Conservation (phyloP, 2,329 filamentous ascomycete species). For the Colletotrichum higginsianum region DNA sequence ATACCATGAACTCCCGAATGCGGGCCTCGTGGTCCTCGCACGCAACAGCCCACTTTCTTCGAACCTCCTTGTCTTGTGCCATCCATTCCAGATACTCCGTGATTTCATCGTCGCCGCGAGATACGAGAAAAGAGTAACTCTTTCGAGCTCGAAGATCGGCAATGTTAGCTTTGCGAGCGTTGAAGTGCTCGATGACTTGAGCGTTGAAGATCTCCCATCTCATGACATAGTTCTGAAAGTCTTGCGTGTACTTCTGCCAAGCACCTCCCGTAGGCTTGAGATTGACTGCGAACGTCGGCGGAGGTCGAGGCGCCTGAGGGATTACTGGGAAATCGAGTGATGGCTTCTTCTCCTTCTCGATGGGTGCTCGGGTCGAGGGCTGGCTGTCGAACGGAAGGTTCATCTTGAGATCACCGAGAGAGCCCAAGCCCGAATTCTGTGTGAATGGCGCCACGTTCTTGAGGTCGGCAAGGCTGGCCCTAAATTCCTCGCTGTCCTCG, state of each 20-base stretch:
- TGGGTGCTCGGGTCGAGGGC: slow-evolving; percentile 59
- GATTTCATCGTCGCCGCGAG: slow-evolving; percentile 62
- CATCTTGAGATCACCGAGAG: slow-evolving; percentile 69
- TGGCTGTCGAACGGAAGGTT: slow-evolving; percentile 71
- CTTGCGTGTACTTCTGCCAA: slow-evolving; percentile 67
- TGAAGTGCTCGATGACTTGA: slow-evolving; percentile 70
- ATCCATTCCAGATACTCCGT: slow-evolving; percentile 72
- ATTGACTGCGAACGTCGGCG: slow-evolving; percentile 58
- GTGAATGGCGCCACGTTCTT: slow-evolving; percentile 70
- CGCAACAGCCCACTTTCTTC: slow-evolving; percentile 72
- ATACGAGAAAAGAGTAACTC: slow-evolving; percentile 62
- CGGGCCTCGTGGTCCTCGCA: slow-evolving; percentile 72
- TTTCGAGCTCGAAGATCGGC: slow-evolving; percentile 56
- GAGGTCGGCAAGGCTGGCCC: slow-evolving; percentile 68
- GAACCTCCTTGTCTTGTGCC: slow-evolving; percentile 75
- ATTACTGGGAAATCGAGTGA: slow-evolving; percentile 62
- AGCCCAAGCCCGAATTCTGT: slow-evolving; percentile 65
- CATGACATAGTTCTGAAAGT: slow-evolving; percentile 69
- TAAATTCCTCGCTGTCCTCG: slow-evolving; percentile 70
- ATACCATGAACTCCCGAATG: slow-evolving; percentile 70
- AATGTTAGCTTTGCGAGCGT: slow-evolving; percentile 63
- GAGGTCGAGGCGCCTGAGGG: slow-evolving; percentile 66
- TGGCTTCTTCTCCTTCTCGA: slow-evolving; percentile 52
- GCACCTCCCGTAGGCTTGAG: slow-evolving; percentile 59
- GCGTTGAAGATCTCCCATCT: slow-evolving; percentile 60